Base-by-base conservation (phyloP, 306 rosid species). In the Gleditsia sinensis region DNA sequence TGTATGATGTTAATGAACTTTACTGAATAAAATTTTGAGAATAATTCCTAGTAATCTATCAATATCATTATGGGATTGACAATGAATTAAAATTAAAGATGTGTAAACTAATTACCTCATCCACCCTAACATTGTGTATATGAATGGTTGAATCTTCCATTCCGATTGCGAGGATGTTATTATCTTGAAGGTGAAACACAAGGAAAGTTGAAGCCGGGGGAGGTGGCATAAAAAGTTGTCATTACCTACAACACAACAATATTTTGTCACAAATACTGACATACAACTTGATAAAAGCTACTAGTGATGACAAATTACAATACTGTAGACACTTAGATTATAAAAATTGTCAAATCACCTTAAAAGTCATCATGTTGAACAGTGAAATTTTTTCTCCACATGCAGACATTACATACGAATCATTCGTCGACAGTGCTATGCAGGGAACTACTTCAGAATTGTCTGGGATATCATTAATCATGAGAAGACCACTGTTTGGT, bases 131-230 rank as follows among this genome's bases (percentile, higher is more conserved):
- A 74, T 84, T 84, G 82, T 84, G 87, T 68, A 93, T 88, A 69
- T 78, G 87, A 70, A 93, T 87, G 23, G 91, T 84, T 28, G 87
- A 86, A 80, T 90, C 91, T 55, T 81, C 89, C 91, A 79, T 87
- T 83, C 96, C 96, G 7, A 88, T 78, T 54, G 96, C 98, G 9
- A 87, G 30, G 60, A 90, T 76, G 80, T 90, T 90, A 81, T 93
- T 90, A 81, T 93, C 91, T 57, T 55, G 74, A 57, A 94, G 98
- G 71, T 84, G 89, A 59, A 93, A 90, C 3, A 84, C 88, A 13
- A 90, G 71, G 78, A 49, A 87, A 19, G 95, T 87, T 28, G 96
- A 75, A 56, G 84, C 73, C 11, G 96, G 95, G 2, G 91, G 95
- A 36, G 92, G 88, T 37, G 83, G 8, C 92, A 88, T 80, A 60